A percentile compares a stretch with the other conserved stretches of the same genome.
These are phyloP conservation scores for Madurella mycetomatis DNA, from an alignment of 2,329 filamentous ascomycete species.

Conservation along the genomic window DNA sequence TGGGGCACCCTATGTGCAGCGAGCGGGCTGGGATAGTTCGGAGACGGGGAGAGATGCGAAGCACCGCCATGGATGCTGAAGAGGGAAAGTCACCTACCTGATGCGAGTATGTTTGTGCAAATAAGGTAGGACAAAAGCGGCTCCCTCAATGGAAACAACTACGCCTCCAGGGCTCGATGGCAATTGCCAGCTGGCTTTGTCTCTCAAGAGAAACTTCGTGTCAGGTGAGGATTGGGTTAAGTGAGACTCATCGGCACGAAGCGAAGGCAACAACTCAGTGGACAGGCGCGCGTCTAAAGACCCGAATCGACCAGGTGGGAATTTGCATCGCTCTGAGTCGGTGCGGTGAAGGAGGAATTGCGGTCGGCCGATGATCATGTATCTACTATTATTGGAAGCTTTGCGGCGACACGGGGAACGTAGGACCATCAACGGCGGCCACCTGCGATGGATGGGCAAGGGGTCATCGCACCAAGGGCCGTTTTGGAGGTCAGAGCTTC, in stretches of 20 bases:
- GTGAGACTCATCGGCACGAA: slow-evolving; percentile 1
- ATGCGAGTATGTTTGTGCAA: too few species aligned
- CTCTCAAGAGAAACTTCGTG: slow-evolving; percentile 5
- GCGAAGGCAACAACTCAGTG: neutral
- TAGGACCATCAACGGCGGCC: neutral
- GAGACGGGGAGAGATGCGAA: too few species aligned
- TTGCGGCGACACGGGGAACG: neutral
- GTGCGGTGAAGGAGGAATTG: neutral
- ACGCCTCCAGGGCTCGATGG: neutral
- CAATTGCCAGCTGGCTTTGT: neutral
- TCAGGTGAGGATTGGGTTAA: slow-evolving; percentile 17
- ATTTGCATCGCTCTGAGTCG: neutral
- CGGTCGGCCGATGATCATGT: neutral
- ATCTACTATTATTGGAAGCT: neutral
- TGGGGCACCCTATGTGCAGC: neutral
- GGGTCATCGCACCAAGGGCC: neutral
- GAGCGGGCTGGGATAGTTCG: too few species aligned
- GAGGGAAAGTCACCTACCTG: too few species aligned
- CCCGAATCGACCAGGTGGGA: neutral
- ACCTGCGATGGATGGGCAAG: too few species aligned
- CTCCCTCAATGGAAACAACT: too few species aligned
- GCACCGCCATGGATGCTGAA: too few species aligned
- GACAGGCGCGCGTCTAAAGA: neutral
- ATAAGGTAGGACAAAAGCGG: too few species aligned
- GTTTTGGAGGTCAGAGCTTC: slow-evolving; percentile 18